Base-by-base conservation (phyloP, 1,284 basidiomycete species). In the Rhodotorula sp. region DNA sequence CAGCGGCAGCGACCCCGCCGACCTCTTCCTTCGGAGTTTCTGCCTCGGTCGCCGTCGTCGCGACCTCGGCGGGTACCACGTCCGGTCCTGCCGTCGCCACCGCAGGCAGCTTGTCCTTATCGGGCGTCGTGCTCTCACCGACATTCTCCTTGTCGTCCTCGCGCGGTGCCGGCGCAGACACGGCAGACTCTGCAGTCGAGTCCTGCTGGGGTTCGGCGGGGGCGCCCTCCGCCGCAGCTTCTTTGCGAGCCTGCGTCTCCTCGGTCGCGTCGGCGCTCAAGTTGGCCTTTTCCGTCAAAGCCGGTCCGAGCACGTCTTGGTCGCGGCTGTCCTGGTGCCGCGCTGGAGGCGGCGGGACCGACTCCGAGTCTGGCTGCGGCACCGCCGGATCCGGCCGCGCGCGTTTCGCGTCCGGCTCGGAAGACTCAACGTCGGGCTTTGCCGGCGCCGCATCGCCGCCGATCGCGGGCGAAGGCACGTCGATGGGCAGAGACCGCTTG, bases 401-500 rank as follows among this genome's bases (percentile, higher is more conserved):
- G 10, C 67, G 63, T 60, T 71, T 71, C 34, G 52, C 34, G 14
- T 71, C 66, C 10, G 70, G 70, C 50, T 67, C 55, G 31, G 56
- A 56, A 3, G 60, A 8, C 57, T 45, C 26, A 23, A 43, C 50
- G 28, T 48, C 50, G 6, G 57, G 57, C 2, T 34, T 5, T 16
- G 23, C 57, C 26, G 34, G 19, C 12, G 59, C 55, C 0, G 26
- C 38, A 3, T 38, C n/a, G 5, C 31, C 28, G 14, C 61, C 3
- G 23, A 59, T 15, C 19, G 60, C 59, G 7, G 28, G 12, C 14
- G 54, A 5, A 21, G 58, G n/a, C 31, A 52, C 58, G 21, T 60
- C 65, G 50, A 49, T 6, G 15, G 67, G 60, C 28, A 71, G 56
- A 4, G 70, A 64, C 1, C 70, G 67, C 58, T 66, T 68, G 52